phyloP scores from a whole-genome alignment of 192 early-diverging fungal species.

The Dissophora globulifera region DNA sequence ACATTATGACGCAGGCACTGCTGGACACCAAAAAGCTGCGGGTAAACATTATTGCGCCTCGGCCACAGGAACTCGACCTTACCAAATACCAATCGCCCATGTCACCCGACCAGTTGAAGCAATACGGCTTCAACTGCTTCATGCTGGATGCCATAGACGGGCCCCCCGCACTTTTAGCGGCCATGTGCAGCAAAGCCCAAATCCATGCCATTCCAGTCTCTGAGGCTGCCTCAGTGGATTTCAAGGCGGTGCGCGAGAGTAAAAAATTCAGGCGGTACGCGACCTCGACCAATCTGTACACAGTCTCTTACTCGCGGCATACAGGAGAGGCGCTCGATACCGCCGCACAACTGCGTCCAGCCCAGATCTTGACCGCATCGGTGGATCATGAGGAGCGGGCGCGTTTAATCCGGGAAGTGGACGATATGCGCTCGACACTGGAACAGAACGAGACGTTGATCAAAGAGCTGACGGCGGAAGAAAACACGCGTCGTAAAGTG shows the following conservation, averaged over 20 bases:
- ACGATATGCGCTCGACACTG: constrained; percentile 20
- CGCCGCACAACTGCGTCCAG: constrained; percentile 15
- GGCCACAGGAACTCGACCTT: constrained; percentile 32
- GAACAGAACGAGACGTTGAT: constrained; percentile 44
- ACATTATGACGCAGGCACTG: constrained; percentile 68
- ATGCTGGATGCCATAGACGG: constrained; percentile 81
- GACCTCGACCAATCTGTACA: constrained; percentile 14
- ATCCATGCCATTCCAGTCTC: constrained; percentile 68
- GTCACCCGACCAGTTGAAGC: constrained; percentile 51
- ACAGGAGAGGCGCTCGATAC: constrained; percentile 29
- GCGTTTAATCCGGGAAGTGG: constrained; percentile 43
- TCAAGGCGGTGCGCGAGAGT: constrained; percentile 28
- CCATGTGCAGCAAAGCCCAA: constrained; percentile 68
- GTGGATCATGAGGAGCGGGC: constrained; percentile 49
- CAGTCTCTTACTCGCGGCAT: constrained; percentile 18
- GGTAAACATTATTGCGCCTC: constrained; percentile 67
- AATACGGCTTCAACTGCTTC: constrained; percentile 80
- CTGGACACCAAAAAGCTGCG: constrained; percentile 71
- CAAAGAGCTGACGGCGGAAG: constrained; percentile 49
- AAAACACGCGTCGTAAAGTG: constrained; percentile 41
- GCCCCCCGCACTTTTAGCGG: constrained; percentile 67
- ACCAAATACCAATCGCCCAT: constrained; percentile 19
- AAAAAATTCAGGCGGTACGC: constrained; percentile 32
- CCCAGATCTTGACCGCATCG: constrained; percentile 31
- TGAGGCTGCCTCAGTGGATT: constrained; percentile 4